A percentile compares a stretch with the other conserved stretches of the same genome.
phyloP scores from a whole-genome alignment of 2,329 filamentous ascomycete species.

The Coniochaeta pulveracea region DNA sequence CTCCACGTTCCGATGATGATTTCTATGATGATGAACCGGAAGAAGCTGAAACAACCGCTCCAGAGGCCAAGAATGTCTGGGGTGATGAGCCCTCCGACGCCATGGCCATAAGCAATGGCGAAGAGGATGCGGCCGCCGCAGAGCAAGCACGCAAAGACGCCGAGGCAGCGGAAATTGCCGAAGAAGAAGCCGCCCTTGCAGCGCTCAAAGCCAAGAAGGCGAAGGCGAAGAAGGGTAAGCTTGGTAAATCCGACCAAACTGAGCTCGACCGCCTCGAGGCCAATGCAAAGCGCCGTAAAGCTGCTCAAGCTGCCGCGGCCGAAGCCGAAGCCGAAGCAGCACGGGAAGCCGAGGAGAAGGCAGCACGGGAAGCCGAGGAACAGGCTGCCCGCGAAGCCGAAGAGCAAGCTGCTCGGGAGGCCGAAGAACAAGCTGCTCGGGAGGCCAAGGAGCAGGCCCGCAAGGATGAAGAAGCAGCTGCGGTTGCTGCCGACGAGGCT shows the following conservation, averaged over 20 bases:
- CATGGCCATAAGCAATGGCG: conserved; percentile 28
- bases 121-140: conserved; percentile 16
- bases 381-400: conserved; percentile 16
- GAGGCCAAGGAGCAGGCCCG: conserved; percentile 13
- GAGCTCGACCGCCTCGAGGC: conserved; percentile 26
- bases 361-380: conserved; percentile 8
- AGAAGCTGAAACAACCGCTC: too few species aligned
- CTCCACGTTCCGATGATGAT: conserved; percentile 32
- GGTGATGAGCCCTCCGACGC: conserved; percentile 19
- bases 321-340: conserved; percentile 15
- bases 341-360: conserved; percentile 12
- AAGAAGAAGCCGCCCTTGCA: conserved; percentile 27
- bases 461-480: conserved; percentile 15
- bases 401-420: too few species aligned
- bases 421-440: conserved; percentile 2
- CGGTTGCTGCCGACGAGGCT: conserved; percentile 15
- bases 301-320: conserved; percentile 24
- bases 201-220: conserved; percentile 34
- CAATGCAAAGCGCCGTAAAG: conserved; percentile 22
- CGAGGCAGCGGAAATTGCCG: conserved; percentile 9
- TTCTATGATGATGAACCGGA: conserved; percentile 7
- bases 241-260: conserved; percentile 33
- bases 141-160: conserved; percentile 12
- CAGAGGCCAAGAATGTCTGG: conserved; percentile 19
- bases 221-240: conserved; percentile 24